These are phyloP conservation scores for Eucalyptus rudis DNA, from an alignment of 345 rosid species.

Conservation along the genomic window DNA sequence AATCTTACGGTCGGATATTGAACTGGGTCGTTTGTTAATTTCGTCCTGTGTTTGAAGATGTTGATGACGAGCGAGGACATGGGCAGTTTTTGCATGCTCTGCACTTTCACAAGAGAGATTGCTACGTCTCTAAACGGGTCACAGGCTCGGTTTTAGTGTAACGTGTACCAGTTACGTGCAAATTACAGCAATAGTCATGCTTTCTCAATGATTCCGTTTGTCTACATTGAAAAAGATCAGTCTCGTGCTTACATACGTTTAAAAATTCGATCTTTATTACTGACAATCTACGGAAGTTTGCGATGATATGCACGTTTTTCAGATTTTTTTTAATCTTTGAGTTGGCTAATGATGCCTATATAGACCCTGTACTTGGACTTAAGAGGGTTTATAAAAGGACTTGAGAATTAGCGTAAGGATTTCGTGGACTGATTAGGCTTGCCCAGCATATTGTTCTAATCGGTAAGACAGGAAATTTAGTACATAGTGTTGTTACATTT, in stretches of 20 bases:
- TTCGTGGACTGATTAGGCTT: background rate
- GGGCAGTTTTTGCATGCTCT: background rate
- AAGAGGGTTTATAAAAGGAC: background rate
- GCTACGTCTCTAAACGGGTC: background rate
- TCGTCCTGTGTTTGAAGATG: background rate
- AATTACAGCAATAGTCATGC: background rate
- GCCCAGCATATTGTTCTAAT: background rate
- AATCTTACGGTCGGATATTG: background rate
- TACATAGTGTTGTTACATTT: background rate
- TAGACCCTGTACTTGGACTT: background rate
- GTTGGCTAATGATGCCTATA: background rate
- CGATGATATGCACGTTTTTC: background rate
- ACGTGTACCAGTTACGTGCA: background rate
- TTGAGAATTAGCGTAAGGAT: background rate
- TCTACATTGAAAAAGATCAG: background rate
- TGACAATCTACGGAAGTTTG: background rate
- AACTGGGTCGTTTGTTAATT: background rate
- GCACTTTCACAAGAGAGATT: background rate
- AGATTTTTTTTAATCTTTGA: background rate
- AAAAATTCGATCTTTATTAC: background rate
- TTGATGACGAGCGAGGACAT: background rate
- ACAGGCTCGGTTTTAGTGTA: background rate
- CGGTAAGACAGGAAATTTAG: background rate
- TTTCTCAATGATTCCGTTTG: background rate
- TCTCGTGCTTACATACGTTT: background rate